phyloP scores from a whole-genome alignment of 148 eudicot species.

The Nepenthes gracilis region DNA sequence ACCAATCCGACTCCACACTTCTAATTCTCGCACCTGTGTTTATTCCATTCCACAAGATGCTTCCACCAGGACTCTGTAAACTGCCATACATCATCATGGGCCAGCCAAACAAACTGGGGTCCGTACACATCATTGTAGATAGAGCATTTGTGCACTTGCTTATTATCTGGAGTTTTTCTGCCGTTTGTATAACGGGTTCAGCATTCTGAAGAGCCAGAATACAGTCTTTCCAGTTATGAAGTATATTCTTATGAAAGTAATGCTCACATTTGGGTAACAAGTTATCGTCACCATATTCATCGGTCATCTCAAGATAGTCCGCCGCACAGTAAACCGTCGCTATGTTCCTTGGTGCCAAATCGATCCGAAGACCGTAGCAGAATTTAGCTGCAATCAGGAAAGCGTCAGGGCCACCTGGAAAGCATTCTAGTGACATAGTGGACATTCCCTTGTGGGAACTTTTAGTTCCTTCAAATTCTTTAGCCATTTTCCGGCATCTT shows the following conservation, averaged over 20 bases:
- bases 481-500: constrained; percentile 66
- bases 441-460: constrained; percentile 12
- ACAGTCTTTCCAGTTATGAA: constrained; percentile 81
- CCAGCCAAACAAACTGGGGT: constrained; percentile 95
- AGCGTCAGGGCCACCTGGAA: constrained; percentile 68
- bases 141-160: constrained; percentile 55
- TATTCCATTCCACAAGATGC: constrained; percentile 95
- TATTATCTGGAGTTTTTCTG: constrained; percentile 48
- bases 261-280: constrained; percentile 43
- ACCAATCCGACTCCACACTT: constrained; percentile 84
- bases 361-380: constrained; percentile 62
- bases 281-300: constrained; percentile 74
- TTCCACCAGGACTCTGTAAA: constrained; percentile 93
- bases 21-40: constrained; percentile 86
- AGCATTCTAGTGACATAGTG: constrained; percentile 38
- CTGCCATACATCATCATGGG: constrained; percentile 98
- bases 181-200: constrained; percentile 40
- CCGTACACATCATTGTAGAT: constrained; percentile 87
- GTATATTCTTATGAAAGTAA: constrained; percentile 60
- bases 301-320: constrained; percentile 82
- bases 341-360: constrained; percentile 60
- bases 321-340: constrained; percentile 63
- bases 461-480: constrained; percentile 34
- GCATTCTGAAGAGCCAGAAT: constrained; percentile 69
- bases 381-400: constrained; percentile 64